Base-by-base conservation (phyloP, 2,329 filamentous ascomycete genomes). In the Fusarium sp. region DNA sequence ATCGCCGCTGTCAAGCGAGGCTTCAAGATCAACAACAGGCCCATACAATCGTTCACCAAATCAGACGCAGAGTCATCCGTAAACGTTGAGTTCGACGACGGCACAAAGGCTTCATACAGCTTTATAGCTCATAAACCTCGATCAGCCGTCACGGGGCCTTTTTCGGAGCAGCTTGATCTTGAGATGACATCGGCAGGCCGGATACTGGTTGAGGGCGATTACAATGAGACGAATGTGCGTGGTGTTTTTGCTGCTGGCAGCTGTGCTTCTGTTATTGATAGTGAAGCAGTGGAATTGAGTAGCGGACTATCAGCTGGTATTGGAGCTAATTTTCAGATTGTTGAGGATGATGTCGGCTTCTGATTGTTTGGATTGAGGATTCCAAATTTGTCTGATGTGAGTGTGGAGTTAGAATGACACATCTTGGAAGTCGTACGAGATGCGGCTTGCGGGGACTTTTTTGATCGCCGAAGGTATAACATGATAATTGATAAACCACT, bases 291-390 rank as follows among this genome's bases (percentile, higher is more conserved):
- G 4, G 30, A 18, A 3, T 32, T 32, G 0, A 34, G 10, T 8
- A 11, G 15, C 6, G 47, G 62, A 4, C 15, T 25, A 11, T 2
- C 14, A 4, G 54, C 22, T 15, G 55, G 62, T 5, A 18, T 65
- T 9, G 60, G 59, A 3, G 44, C 38, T 3, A 65, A 50, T 18
- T 8, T 65, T 2, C 60, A 59, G 18, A 65, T 65, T 24, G 60
- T 20, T 12, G 51, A 65, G 5, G 60, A 65, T 32, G 51, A 65
- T 58, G 38, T 32, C 12, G 6, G 8, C 3, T 12, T 18, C 6
- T 6, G 8, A 16, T 18, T 18, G 1, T 5, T n/a, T 11, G 10
- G 2, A 6, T 3, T 12, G 16, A 30, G 14, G 16, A 11, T n/a
- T 12, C n/a, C 5, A 6, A 14, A 12, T 12, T n/a, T 12, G 14